Percentiles rank a stretch among this genome's conserved stretches.
Conservation (phyloP, 495 filamentous ascomycete genomes). For the Bathelium albidoporum region DNA sequence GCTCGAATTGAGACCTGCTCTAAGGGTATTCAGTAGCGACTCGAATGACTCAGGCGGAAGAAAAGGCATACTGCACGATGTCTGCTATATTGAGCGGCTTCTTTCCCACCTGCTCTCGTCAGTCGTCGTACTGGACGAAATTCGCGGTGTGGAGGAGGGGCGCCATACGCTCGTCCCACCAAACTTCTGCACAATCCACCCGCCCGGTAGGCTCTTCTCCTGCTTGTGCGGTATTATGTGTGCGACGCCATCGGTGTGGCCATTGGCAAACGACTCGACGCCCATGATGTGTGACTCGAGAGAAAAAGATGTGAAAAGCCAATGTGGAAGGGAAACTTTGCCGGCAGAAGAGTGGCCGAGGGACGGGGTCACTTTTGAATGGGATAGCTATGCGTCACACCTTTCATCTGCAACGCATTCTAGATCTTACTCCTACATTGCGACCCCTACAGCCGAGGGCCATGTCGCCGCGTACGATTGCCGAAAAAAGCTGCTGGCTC, state of each 20-base stretch:
- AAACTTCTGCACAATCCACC: conserved; percentile 37
- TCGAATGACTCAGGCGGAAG: not conserved
- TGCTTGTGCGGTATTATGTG: conserved; percentile 26
- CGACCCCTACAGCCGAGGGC: too few relatives aligned
- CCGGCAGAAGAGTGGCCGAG: not conserved
- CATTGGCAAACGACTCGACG: conserved; percentile 13
- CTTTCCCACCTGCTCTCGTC: not conserved
- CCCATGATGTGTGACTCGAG: conserved; percentile 1
- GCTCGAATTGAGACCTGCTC: conserved; percentile 53
- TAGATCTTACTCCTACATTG: too few relatives aligned
- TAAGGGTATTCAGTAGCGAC: conserved; percentile 29
- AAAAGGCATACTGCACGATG: conserved; percentile 2
- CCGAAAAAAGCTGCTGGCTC: too few relatives aligned
- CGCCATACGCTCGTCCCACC: conserved; percentile 35
- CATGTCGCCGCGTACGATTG: too few relatives aligned
- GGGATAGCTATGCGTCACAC: not conserved
- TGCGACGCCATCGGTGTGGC: conserved; percentile 7
- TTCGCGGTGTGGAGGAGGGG: not conserved
- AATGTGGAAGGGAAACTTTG: not conserved
- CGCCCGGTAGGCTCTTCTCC: conserved; percentile 32
- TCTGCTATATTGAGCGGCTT: conserved; percentile 5
- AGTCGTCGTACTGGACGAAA: not conserved
- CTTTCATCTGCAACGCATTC: too few relatives aligned
- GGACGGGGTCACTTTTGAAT: too few relatives aligned
- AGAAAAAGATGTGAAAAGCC: not conserved